Base-by-base conservation (phyloP, 495 filamentous ascomycete species). In the Aspergillus campestris region DNA sequence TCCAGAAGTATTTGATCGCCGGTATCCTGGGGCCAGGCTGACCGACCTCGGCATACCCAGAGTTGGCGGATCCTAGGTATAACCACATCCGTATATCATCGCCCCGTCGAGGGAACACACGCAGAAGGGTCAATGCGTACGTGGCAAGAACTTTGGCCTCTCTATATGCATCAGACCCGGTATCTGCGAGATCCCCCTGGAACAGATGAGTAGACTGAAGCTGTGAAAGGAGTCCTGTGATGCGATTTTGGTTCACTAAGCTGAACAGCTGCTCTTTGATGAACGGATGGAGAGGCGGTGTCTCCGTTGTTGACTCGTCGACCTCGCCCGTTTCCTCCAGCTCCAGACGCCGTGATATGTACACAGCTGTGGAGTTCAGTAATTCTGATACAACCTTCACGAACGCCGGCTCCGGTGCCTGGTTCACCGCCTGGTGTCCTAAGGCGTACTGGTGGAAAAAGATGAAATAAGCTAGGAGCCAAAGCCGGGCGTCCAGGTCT, bases 31-130 rank as follows among this genome's bases (percentile, higher is more conserved):
- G 57, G 10, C 57, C 59, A 7, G 62, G 56, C 28, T 60, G 56
- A 12, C 52, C 66, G 13, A 73, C 74, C 3, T 49, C 31, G 10
- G 57, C 51, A 27, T 60, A 53, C 1, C 47, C 48, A 13, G 66
- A 65, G 11, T 73, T 68, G 8, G 86, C 81, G 29, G 89, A 89
- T 0, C 88, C 84, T 10, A 89, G 68, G 52, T 89, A 97, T 5
- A 99, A 69, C 73, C 92, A 94, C 87, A 97, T 94, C 1, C 90
- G 83, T 41, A 97, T 94, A 42, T 97, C 94, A 55, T 95, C 89
- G 13, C 81, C 79, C 33, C 80, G 75, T 7, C 77, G 72, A 13
- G 90, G 92, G 52, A 99, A 99, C 44, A 88, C 86, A 45, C 84
- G 80, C 6, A 97, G 65, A 7, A 99, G 65, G 10, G 86, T 92